phyloP scores from a whole-genome alignment of 495 filamentous ascomycete genomes.

The Durotheca rogersii region DNA sequence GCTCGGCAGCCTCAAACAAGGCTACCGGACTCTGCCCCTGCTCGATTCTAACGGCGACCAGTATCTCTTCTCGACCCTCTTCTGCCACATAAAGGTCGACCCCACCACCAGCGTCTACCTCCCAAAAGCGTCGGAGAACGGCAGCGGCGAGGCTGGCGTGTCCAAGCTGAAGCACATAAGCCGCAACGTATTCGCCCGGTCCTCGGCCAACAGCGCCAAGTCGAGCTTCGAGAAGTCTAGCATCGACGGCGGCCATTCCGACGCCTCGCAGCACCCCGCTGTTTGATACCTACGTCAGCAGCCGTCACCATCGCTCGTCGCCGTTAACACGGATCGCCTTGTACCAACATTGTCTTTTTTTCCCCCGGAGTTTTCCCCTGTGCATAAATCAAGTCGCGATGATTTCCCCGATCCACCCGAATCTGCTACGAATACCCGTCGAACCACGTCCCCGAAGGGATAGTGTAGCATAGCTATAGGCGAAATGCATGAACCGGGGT shows the following conservation, averaged over 20 bases:
- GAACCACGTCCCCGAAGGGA: slow-evolving; percentile 28
- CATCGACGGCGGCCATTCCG: slow-evolving; percentile 31
- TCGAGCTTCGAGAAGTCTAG: slow-evolving; percentile 47
- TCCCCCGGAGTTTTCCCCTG: slow-evolving; percentile 2
- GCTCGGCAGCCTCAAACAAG: slow-evolving; percentile 82
- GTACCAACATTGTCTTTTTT: slow-evolving; percentile 27
- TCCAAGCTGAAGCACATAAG: slow-evolving; percentile 51
- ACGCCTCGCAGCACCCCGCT: slow-evolving; percentile 19
- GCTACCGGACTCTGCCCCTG: slow-evolving; percentile 97
- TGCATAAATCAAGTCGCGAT: slow-evolving; percentile 21
- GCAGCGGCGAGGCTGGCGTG: slow-evolving; percentile 39
- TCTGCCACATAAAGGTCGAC: slow-evolving; percentile 76
- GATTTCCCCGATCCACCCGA: slow-evolving; percentile 24
- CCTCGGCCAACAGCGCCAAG: slow-evolving; percentile 42
- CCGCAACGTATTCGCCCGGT: slow-evolving; percentile 50
- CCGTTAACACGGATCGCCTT: slow-evolving; percentile 19
- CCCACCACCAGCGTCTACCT: slow-evolving; percentile 56
- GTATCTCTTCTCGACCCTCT: slow-evolving; percentile 91
- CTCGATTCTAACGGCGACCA: slow-evolving; percentile 84
- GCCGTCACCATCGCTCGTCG: not conserved
- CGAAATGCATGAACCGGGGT: slow-evolving; percentile 25
- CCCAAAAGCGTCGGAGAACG: slow-evolving; percentile 37
- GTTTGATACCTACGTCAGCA: slow-evolving; percentile 10
- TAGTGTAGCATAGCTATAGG: slow-evolving; percentile 22
- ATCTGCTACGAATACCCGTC: slow-evolving; percentile 32